Evolutionary conservation across 768 basidiomycete species (phyloP).

Genomic region (Candolleomyces efflorescens): DNA sequence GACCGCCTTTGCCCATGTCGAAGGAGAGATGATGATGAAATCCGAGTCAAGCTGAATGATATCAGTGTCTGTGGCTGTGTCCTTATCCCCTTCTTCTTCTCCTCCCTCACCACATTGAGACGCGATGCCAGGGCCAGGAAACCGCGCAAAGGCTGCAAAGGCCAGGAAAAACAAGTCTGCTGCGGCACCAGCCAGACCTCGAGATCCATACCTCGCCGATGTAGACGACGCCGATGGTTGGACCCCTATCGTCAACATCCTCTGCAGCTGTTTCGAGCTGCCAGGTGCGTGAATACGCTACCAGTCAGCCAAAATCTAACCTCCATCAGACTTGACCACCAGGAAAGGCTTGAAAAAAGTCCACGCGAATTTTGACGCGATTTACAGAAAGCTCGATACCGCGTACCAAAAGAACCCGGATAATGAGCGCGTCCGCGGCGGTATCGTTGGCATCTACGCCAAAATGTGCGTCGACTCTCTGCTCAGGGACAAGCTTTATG

Average conservation of each 20-base stretch:
- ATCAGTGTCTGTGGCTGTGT: background rate
- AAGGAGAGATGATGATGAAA: background rate
- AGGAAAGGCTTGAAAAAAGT: conserved; percentile 61
- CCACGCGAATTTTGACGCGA: conserved; percentile 50
- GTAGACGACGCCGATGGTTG: conserved; percentile 48
- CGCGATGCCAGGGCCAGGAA: background rate
- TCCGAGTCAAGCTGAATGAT: background rate
- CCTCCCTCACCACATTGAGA: too few species aligned
- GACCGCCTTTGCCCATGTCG: conserved; percentile 34
- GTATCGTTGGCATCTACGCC: conserved; percentile 57
- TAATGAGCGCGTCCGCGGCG: conserved; percentile 49
- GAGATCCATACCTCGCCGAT: conserved; percentile 32
- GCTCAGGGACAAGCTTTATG: conserved; percentile 54
- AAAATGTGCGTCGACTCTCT: conserved; percentile 61
- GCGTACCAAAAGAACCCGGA: conserved; percentile 37
- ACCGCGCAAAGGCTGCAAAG: conserved; percentile 1
- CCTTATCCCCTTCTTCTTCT: background rate
- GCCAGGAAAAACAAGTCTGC: background rate
- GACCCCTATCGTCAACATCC: conserved; percentile 38
- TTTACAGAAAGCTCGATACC: conserved; percentile 47
- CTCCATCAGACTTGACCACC: conserved; percentile 43
- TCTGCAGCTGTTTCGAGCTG: conserved; percentile 48
- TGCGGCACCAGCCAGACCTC: background rate
- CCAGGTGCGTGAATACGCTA: conserved; percentile 39
- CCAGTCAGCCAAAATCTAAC: background rate